Evolutionary conservation across 2,329 filamentous ascomycete species (phyloP).

Genomic region (Coccinonectria pachysandricola): DNA sequence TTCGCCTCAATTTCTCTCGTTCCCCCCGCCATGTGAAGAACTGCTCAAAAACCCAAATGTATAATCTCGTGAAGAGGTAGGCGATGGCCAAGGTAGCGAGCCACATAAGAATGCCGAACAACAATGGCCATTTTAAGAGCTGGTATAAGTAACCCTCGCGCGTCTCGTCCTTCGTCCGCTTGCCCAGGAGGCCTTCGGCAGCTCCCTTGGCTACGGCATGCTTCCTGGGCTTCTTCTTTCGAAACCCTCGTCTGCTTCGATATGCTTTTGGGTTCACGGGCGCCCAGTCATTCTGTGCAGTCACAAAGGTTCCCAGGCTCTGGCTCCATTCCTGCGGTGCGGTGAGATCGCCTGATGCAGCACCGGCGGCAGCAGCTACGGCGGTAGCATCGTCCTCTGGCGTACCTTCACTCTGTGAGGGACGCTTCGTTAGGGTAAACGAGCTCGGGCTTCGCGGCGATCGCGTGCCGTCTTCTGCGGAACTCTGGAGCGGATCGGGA

Average conservation of each 20-base stretch:
- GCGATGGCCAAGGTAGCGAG: conserved; percentile 57
- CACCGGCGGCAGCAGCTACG: conserved; percentile 22
- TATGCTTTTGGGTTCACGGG: conserved; percentile 67
- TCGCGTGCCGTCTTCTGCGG: conserved; percentile 38
- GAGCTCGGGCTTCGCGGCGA: conserved; percentile 32
- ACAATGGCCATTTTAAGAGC: conserved; percentile 83
- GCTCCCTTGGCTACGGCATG: conserved; percentile 27
- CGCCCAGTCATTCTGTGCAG: conserved; percentile 91
- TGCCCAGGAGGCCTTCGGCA: conserved; percentile 34
- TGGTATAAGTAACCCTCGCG: conserved; percentile 86
- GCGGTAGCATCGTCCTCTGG: conserved; percentile 25
- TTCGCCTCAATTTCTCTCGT: conserved; percentile 59
- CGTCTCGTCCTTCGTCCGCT: conserved; percentile 76
- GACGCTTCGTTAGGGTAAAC: conserved; percentile 32
- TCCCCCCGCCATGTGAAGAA: conserved; percentile 80
- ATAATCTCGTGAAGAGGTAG: conserved; percentile 75
- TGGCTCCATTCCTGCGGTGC: no score
- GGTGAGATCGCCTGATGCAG: conserved; percentile 7
- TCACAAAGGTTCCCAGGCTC: conserved; percentile 53
- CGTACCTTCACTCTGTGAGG: conserved; percentile 22
- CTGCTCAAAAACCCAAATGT: conserved; percentile 89
- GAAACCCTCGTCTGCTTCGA: conserved; percentile 27
- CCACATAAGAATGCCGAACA: conserved; percentile 73
- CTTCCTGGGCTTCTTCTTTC: conserved; percentile 21
- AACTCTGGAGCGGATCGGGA: conserved; percentile 61